phyloP scores from a whole-genome alignment of 1,284 basidiomycete genomes.

The Ustilago sp. region DNA sequence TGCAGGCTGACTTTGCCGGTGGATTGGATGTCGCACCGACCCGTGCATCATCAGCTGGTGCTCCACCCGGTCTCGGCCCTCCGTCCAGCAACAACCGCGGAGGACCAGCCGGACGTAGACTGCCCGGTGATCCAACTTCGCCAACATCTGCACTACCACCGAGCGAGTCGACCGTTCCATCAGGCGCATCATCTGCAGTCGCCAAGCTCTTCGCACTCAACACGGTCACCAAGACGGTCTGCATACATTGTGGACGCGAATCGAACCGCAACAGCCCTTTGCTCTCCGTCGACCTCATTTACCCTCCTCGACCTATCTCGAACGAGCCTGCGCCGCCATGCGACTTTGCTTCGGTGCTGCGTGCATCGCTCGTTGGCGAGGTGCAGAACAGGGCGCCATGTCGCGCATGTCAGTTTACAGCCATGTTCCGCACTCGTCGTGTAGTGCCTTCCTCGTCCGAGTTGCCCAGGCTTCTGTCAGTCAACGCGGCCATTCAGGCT shows the following conservation, averaged over 20 bases:
- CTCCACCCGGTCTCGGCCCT: slow-evolving; percentile 43
- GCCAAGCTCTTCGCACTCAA: slow-evolving; percentile 46
- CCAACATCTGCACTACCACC: slow-evolving; percentile 14
- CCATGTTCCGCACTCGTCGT: slow-evolving; percentile 75
- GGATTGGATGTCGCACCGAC: neutral
- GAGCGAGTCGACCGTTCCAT: slow-evolving; percentile 1
- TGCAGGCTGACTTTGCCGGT: slow-evolving; percentile 1
- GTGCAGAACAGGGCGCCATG: slow-evolving; percentile 87
- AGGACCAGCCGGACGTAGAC: slow-evolving; percentile 21
- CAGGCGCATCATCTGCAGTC: slow-evolving; percentile 14
- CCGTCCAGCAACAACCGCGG: slow-evolving; percentile 41
- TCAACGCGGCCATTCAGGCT: slow-evolving; percentile 85
- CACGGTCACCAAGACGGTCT: slow-evolving; percentile 73
- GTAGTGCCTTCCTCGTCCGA: slow-evolving; percentile 73
- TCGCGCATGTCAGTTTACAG: slow-evolving; percentile 75
- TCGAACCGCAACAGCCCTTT: slow-evolving; percentile 69
- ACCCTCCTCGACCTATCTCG: slow-evolving; percentile 78
- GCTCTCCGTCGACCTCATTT: slow-evolving; percentile 80
- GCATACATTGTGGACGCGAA: slow-evolving; percentile 82
- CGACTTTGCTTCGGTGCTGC: slow-evolving; percentile 80
- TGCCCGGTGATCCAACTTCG: slow-evolving; percentile 14
- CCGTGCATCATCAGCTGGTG: slow-evolving; percentile 24
- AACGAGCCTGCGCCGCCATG: slow-evolving; percentile 73
- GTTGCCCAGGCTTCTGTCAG: slow-evolving; percentile 85
- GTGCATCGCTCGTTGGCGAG: slow-evolving; percentile 82